A percentile compares a stretch with the other conserved stretches of the same genome.
These are phyloP conservation scores for Allomyces javanicus DNA, from an alignment of 192 early-diverging fungal genomes.

Conservation along the genomic window DNA sequence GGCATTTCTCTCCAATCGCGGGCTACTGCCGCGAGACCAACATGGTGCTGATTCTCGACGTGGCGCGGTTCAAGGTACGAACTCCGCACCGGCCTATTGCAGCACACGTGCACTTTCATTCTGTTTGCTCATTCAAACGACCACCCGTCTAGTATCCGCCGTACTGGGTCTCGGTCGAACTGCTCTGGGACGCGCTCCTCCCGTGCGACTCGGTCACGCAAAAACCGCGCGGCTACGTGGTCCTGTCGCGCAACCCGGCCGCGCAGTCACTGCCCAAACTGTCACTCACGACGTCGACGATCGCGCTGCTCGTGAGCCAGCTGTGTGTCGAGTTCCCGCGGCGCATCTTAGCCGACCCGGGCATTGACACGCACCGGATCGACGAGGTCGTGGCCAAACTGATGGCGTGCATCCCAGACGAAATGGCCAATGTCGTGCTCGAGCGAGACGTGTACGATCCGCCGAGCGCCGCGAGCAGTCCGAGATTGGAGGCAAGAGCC, in stretches of 20 bases:
- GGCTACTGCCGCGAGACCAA: conserved; percentile 11
- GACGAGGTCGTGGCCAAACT: not conserved
- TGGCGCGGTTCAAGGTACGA: conserved; percentile 21
- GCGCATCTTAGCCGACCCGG: not conserved
- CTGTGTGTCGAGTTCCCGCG: not conserved
- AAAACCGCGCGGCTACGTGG: not conserved
- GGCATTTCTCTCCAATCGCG: conserved; percentile 11
- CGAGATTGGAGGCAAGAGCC: too few relatives aligned
- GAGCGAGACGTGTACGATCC: too few relatives aligned
- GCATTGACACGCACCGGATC: not conserved
- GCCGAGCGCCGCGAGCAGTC: too few relatives aligned
- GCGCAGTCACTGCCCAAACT: not conserved
- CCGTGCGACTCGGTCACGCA: not conserved
- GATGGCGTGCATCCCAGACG: not conserved
- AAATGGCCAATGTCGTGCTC: not conserved
- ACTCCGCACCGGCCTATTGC: too few relatives aligned
- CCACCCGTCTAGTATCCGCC: not conserved
- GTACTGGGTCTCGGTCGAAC: not conserved
- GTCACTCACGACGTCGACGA: not conserved
- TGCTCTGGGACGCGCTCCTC: not conserved
- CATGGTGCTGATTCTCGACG: conserved; percentile 22
- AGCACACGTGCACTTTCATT: too few relatives aligned
- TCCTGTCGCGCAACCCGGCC: too few relatives aligned
- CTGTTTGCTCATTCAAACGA: too few relatives aligned
- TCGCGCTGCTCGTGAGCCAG: not conserved